A percentile compares a stretch with the other conserved stretches of the same genome.
Evolutionary conservation across 2,329 filamentous ascomycete species (phyloP).

Genomic region (Colletotrichum spinosum): DNA sequence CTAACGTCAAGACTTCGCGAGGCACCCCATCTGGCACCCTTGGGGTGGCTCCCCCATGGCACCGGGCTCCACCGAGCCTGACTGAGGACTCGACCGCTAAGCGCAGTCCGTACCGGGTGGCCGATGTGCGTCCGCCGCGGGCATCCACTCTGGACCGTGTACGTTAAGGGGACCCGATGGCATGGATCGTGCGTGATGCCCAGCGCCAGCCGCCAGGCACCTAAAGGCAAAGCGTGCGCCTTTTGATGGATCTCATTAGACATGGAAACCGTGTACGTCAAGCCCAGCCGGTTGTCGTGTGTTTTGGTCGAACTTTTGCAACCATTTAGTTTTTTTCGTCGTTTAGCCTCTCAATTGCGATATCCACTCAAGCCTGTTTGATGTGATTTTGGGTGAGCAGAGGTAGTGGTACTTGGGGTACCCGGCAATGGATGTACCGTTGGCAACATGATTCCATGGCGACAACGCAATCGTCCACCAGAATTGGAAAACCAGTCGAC

Average conservation of each 20-base stretch:
- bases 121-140: constrained; percentile 33
- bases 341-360: constrained; percentile 23
- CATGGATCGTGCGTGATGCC: constrained; percentile 33
- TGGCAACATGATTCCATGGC: constrained; percentile 1
- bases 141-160: constrained; percentile 36
- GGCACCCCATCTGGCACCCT: constrained; percentile 28
- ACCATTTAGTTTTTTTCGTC: constrained; percentile 24
- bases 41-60: constrained; percentile 19
- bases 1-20: constrained; percentile 39
- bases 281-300: constrained; percentile 36
- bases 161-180: constrained; percentile 38
- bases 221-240: constrained; percentile 38
- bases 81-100: constrained; percentile 32
- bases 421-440: constrained; percentile 18
- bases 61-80: constrained; percentile 30
- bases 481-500: constrained; percentile 8
- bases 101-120: constrained; percentile 36
- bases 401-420: constrained; percentile 34
- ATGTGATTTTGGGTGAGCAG: background rate
- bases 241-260: constrained; percentile 39
- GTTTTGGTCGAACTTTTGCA: constrained; percentile 25
- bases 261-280: constrained; percentile 38
- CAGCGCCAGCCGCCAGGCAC: constrained; percentile 34
- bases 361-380: constrained; percentile 27
- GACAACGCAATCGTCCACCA: constrained; percentile 8